Evolutionary conservation across 1,139 yeast genomes (phyloP).

Genomic region (Yamadazyma pseudoaaseri): DNA sequence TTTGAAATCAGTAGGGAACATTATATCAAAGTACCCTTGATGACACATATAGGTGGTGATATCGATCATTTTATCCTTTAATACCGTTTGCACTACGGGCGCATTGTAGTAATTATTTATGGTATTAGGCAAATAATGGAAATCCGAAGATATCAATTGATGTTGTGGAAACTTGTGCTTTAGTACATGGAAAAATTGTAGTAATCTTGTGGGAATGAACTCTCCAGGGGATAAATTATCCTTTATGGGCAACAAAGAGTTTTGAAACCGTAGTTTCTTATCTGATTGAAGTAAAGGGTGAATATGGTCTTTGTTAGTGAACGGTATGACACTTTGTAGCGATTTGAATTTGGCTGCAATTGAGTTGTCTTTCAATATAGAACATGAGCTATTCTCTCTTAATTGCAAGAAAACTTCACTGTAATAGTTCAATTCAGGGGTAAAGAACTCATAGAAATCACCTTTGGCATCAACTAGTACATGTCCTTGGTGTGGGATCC

Average conservation of each 20-base stretch:
- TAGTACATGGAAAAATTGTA: slow-evolving; percentile 65
- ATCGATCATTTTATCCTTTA: slow-evolving; percentile 66
- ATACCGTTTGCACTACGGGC: slow-evolving; percentile 83
- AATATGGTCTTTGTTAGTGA: slow-evolving; percentile 28
- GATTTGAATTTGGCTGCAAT: slow-evolving; percentile 21
- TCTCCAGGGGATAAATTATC: slow-evolving; percentile 74
- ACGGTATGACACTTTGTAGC: slow-evolving; percentile 31
- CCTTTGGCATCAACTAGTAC: slow-evolving; percentile 74
- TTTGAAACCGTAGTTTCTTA: slow-evolving; percentile 26
- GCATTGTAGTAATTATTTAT: slow-evolving; percentile 63
- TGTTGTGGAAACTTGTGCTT: slow-evolving; percentile 73
- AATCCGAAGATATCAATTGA: slow-evolving; percentile 70
- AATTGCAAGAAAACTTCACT: slow-evolving; percentile 53
- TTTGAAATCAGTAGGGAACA: slow-evolving; percentile 81
- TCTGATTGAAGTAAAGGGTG: slow-evolving; percentile 44
- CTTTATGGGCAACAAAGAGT: slow-evolving; percentile 54
- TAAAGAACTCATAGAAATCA: slow-evolving; percentile 73
- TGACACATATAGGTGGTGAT: slow-evolving; percentile 74
- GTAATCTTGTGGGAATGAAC: slow-evolving; percentile 73
- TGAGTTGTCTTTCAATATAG: slow-evolving; percentile 26
- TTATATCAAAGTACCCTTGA: slow-evolving; percentile 83
- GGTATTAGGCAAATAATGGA: slow-evolving; percentile 61
- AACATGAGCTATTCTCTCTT: slow-evolving; percentile 46
- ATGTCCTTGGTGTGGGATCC: slow-evolving; percentile 74
- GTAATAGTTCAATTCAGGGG: slow-evolving; percentile 66